Evolutionary conservation across 352 stramenopile genomes (phyloP).

Genomic region (Pythium guiyangense): DNA sequence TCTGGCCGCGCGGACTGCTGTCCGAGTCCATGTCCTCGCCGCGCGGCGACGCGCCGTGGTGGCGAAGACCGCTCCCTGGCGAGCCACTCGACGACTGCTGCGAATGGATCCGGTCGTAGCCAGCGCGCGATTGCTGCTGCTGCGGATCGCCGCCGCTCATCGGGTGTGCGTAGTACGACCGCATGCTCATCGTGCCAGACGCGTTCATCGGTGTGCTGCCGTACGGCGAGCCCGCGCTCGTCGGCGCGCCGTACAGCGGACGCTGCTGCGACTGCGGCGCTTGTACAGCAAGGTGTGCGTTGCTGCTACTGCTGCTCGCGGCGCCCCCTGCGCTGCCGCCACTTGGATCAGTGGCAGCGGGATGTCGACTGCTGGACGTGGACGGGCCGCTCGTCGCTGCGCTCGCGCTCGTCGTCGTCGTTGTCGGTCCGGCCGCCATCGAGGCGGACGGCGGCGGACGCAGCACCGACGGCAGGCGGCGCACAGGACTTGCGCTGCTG

Average conservation of each 20-base stretch:
- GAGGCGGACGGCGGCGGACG: constrained; percentile 9
- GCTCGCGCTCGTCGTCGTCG: background rate
- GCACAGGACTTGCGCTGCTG: constrained; percentile 25
- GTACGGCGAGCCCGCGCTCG: constrained; percentile 15
- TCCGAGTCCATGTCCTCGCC: constrained; percentile 7
- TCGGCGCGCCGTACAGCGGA: constrained; percentile 15
- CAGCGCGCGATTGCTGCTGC: too few relatives aligned
- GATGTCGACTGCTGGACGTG: constrained; percentile 14
- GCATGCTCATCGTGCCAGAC: constrained; percentile 14
- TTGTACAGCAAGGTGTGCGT: too few relatives aligned
- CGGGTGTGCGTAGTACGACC: constrained; percentile 13
- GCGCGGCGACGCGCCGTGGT: background rate
- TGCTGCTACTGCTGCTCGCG: constrained; percentile 4
- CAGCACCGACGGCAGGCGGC: constrained; percentile 33
- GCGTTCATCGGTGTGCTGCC: constrained; percentile 12
- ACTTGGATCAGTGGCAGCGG: background rate
- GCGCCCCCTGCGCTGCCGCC: too few relatives aligned
- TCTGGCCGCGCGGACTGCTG: constrained; percentile 23
- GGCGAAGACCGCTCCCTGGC: background rate
- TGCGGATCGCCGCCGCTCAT: background rate
- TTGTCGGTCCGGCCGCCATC: background rate
- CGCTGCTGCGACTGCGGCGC: constrained; percentile 4
- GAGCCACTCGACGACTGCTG: background rate
- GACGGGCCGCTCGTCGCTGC: constrained; percentile 7
- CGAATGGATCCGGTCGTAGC: constrained; percentile 6